Evolutionary conservation across 768 basidiomycete species (phyloP), one percentile per base, ranked within the genome.

Genomic region (Suillus bovinus): DNA sequence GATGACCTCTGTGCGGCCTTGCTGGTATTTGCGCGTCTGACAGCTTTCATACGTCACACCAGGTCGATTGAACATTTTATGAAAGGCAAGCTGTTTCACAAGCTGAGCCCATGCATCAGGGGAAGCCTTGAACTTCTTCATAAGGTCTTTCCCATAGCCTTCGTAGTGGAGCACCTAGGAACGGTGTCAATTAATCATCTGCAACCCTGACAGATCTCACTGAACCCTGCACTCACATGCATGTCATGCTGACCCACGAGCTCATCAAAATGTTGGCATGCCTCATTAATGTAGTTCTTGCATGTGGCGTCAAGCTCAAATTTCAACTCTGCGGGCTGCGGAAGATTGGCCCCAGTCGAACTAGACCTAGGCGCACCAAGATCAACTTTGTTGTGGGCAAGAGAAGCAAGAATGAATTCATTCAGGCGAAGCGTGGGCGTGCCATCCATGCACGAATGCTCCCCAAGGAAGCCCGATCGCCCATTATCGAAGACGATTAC

Each of bases 51-150:
- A 99, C 64, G 90, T 88, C 52, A 92, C 87, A 2, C 86, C 91
- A 10, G 90, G 87, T 2, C 90, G 82, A 7, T 80, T 79, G 68
- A 80, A 82, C 82, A 95, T 85, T 78, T 96, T 95, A 74, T 90
- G 86, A 80, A 93, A 98, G 24, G 96, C 96, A 53, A 98, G 88
- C 76, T 98, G 96, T 79, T 96, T 98, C 67, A 96, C 88, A 59
- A 99, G 82, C 77, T 99, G 97, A 20, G 84, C 92, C 88, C 94
- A 95, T 31, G 96, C 95, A 70, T 99, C 97, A 0, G 96, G 97
- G 1, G 92, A 94, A 53, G 85, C 80, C 70, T 88, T 88, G 82
- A 84, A 85, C 61, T 80, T 82, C 80, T 97, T 98, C 79, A 95
- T 92, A 67, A 84, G 75, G 67, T 84, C 80, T 78, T 96, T 96